Conservation (phyloP, 2,329 filamentous ascomycete genomes). For the Pseudogymnoascus pannorum region DNA sequence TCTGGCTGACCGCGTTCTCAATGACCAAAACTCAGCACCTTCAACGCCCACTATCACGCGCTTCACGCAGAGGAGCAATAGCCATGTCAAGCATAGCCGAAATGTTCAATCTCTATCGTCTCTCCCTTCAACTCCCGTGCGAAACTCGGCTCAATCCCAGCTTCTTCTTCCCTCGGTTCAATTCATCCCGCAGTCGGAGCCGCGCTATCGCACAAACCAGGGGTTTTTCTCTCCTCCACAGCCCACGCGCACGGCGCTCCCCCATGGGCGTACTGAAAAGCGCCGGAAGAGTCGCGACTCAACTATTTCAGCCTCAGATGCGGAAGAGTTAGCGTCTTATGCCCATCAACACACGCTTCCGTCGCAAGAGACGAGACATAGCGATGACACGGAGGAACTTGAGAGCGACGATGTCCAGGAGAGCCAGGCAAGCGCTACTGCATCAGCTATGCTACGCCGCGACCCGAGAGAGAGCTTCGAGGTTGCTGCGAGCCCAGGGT, state of each 20-base stretch:
- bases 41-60: constrained; percentile 49
- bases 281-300: constrained; percentile 71
- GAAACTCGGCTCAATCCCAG: constrained; percentile 33
- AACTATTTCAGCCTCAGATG: constrained; percentile 66
- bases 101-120: constrained; percentile 80
- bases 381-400: constrained; percentile 48
- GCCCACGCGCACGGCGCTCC: constrained; percentile 30
- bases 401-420: constrained; percentile 59
- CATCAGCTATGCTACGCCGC: constrained; percentile 66
- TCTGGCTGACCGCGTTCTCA: constrained; percentile 66
- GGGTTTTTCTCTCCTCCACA: constrained; percentile 20
- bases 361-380: constrained; percentile 2
- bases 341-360: neutral
- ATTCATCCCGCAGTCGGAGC: constrained; percentile 54
- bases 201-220: constrained; percentile 35
- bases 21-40: constrained; percentile 68
- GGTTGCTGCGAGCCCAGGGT: constrained; percentile 23
- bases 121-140: constrained; percentile 66
- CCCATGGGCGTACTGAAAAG: constrained; percentile 37
- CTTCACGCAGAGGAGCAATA: constrained; percentile 29
- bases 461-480: constrained; percentile 36
- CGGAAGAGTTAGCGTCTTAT: neutral
- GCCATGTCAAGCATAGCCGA: constrained; percentile 58
- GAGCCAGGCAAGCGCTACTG: constrained; percentile 71
- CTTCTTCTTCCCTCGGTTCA: constrained; percentile 56